Base-by-base conservation (phyloP, 495 filamentous ascomycete genomes). In the Copromyces sp. region DNA sequence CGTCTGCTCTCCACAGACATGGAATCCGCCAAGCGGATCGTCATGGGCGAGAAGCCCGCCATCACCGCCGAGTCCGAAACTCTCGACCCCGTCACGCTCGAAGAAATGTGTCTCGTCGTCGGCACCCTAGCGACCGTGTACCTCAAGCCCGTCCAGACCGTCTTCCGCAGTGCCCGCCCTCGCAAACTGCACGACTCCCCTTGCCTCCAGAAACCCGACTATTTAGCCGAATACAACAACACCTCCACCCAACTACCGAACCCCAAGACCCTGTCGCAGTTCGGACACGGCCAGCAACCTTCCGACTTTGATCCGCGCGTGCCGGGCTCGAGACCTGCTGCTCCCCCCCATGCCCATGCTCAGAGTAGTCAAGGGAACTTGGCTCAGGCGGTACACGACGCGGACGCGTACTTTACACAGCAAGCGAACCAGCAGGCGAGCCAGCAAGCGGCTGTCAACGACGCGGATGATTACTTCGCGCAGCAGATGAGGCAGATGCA, bases 61-160 rank as follows among this genome's bases (percentile, higher is more conserved):
- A 99, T 99, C 79, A 90, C 92, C 40, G 93, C 94, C 24, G 98
- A 95, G 14, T 96, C 97, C 80, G 91, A 90, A 75, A 93, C 93
- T 69, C 87, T 98, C 24, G 94, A 96, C 3, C 87, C 91, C 24
- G 81, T 88, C 9, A 87, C 98, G 8, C 90, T 99, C 20, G 94
- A 98, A 39, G 89, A 93, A 75, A 89, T 99, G 4, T 89, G 98
- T 14, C 86, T 85, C 6, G 94, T 98, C 81, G 89, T 99, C 16
- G 97, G 94, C n/a, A 97, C 96, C 14, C 89, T 99, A 29, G 94
- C 95, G 2, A 98, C 95, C 14, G 95, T 99, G n/a, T 99, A 99
- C 83, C 95, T 98, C 87, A 98, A 97, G 83, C 94, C 94, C 17
- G 93, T 95, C 44, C 93, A 95, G 84, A 94, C 94, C 6, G 98